Evolutionary conservation across 305 asterid species (phyloP), one percentile per base, ranked within the genome.

Genomic region (Fraxinus floribunda): DNA sequence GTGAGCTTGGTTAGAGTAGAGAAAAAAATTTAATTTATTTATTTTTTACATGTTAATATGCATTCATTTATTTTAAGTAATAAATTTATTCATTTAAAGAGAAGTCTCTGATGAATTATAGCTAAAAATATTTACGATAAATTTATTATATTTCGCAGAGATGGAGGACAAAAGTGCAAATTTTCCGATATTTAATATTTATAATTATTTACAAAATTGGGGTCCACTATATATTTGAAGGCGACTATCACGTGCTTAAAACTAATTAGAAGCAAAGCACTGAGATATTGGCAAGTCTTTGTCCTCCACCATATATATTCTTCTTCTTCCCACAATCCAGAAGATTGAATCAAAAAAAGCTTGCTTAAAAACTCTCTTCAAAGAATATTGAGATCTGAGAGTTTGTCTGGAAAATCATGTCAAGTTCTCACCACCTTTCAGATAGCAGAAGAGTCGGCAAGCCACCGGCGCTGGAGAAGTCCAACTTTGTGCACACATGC

Each of bases 401-500:
- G 16, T 52, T 5, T 52, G 8, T 7, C 62, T 52, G 22, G 22
- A 16, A 34, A 44, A 85, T 74, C 76, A 93, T 93, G 97, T 92
- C 91, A 74, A 83, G 81, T 83, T 76, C 87, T 7, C 76, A 78
- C 18, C 60, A 32, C 15, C 79, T 78, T 66, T 79, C 84, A 13
- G 90, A 84, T 78, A 78, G 70, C 64, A 81, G 39, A 75, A 76
- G 86, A 62, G 5, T 72, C 3, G 86, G 79, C 2, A 85, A 52
- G 62, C 8, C 7, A 6, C 22, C 85, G 87, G 90, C 81, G 76
- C 82, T 87, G 18, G 93, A 90, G 89, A 84, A 75, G 11, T 83
- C 92, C 10, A 89, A 77, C 83, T 93, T 93, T 39, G 89, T 83
- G 0, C 92, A 88, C 22, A 93, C 97, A 24, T 93, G 97, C 88